phyloP scores from a whole-genome alignment of 345 rosid species.

The Populus davidiana region DNA sequence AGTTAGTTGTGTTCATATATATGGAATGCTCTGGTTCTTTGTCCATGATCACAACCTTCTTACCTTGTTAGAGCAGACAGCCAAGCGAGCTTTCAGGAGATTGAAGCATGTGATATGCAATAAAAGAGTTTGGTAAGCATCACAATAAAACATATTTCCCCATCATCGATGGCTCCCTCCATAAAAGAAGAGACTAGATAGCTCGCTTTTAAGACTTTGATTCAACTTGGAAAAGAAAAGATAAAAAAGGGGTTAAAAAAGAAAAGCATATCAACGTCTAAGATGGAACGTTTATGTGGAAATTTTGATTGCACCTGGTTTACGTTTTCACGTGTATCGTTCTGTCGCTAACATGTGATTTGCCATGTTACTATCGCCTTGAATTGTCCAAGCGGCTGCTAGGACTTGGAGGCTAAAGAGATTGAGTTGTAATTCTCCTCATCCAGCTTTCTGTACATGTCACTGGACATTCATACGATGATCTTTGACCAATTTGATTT shows the following conservation, averaged over 20 bases:
- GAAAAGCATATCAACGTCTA: background rate
- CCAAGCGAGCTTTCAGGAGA: conserved; percentile 2
- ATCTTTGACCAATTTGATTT: no score
- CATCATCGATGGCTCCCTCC: background rate
- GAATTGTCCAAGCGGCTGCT: background rate
- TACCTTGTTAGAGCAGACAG: background rate
- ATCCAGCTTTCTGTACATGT: background rate
- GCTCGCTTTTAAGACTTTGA: no score
- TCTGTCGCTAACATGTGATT: background rate
- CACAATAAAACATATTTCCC: background rate
- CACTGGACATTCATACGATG: background rate
- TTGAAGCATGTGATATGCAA: conserved; percentile 6
- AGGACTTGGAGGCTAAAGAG: background rate
- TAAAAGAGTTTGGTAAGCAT: background rate
- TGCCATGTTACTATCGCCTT: background rate
- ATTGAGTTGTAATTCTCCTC: background rate
- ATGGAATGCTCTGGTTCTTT: background rate
- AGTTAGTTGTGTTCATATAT: no score
- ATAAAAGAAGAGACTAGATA: background rate
- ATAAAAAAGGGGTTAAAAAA: no score
- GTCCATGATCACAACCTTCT: background rate
- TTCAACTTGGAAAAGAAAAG: no score
- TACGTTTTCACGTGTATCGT: background rate
- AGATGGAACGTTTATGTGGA: background rate
- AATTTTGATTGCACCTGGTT: background rate